These are phyloP conservation scores for Persicaria maculosa DNA, from an alignment of 148 eudicot species.

Conservation along the genomic window DNA sequence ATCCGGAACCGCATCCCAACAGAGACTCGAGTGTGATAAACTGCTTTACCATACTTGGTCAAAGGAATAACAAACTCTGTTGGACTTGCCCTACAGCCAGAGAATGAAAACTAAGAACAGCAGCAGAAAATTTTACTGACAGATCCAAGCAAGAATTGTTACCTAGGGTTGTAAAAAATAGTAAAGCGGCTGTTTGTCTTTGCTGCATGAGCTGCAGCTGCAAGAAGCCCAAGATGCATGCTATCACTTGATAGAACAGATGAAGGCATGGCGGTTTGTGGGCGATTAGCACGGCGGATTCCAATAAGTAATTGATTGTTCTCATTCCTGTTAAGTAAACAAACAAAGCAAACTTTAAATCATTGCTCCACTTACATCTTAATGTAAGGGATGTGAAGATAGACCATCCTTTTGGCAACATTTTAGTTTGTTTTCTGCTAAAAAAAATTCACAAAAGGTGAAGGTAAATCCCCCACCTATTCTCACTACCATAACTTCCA, in stretches of 20 bases:
- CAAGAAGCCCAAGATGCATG: slow-evolving; percentile 65
- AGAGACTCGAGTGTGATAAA: slow-evolving; percentile 53
- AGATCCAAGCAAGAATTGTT: slow-evolving; percentile 3
- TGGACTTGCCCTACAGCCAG: slow-evolving; percentile 41
- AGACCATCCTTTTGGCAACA: background rate
- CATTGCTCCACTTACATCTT: background rate
- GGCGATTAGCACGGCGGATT: slow-evolving; percentile 55
- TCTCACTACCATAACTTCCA: background rate
- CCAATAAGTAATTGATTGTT: slow-evolving; percentile 56
- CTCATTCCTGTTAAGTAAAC: slow-evolving; percentile 39
- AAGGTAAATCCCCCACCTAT: background rate
- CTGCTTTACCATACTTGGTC: slow-evolving; percentile 49
- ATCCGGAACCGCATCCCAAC: slow-evolving; percentile 67
- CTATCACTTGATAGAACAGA: slow-evolving; percentile 64
- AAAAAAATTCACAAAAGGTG: background rate
- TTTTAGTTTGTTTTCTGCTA: background rate
- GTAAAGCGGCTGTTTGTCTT: slow-evolving; percentile 55
- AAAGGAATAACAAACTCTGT: slow-evolving; percentile 55
- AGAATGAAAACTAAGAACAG: slow-evolving; percentile 3
- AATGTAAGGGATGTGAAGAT: background rate
- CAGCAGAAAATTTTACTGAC: background rate
- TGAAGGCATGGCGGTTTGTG: slow-evolving; percentile 61
- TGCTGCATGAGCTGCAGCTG: slow-evolving; percentile 68
- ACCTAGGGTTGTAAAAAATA: slow-evolving; percentile 62
- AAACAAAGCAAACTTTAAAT: background rate